Evolutionary conservation across 2,329 filamentous ascomycete species (phyloP), one percentile per base, ranked within the genome.

Genomic region (Ophiostoma perfectum): DNA sequence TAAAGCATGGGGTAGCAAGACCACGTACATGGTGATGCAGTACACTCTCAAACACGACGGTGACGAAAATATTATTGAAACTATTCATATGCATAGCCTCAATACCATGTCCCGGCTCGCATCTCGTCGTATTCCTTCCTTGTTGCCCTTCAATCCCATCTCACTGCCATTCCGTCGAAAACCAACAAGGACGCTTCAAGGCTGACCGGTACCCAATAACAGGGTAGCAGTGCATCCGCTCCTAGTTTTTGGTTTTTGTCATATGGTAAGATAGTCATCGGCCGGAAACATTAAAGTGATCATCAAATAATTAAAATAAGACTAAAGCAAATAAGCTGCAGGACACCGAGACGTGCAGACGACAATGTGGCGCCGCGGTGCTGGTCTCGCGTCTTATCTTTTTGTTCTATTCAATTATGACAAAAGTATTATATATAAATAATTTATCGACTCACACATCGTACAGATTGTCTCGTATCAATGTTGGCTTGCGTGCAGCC

Each of bases 291-390:
- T 11, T 11, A 11, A 27, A 11, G 18, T 27, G 27, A 27, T 12
- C 8, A 14, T 4, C 18, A 8, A 18, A 2, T 6, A 52, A 14
- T 52, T 18, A 60, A 14, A 55, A 55, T 18, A 16, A 14, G 14
- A 39, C 58, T 41, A 62, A 39, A 62, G 36, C 36, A 39, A 41
- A 41, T 62, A 62, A 62, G 58, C 55, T 55, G 63, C 68, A 65
- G 63, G 18, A 60, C 52, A 64, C 68, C 68, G 68, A 69, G 68
- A 69, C 68, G 66, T 70, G 66, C 66, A 70, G 69, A 44, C 12
- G 44, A 14, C 58, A 18, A 62, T 14, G 68, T 69, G 65, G 65
- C 65, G 68, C 49, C 42, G 65, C 60, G 39, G 60, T 60, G 65
- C 65, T 14, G 49, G 39, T 41, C 8, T 55, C 12, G 5, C 12